Conservation (phyloP, 225 moss, liverwort and hornwort genomes). For the Neckera pumila region DNA sequence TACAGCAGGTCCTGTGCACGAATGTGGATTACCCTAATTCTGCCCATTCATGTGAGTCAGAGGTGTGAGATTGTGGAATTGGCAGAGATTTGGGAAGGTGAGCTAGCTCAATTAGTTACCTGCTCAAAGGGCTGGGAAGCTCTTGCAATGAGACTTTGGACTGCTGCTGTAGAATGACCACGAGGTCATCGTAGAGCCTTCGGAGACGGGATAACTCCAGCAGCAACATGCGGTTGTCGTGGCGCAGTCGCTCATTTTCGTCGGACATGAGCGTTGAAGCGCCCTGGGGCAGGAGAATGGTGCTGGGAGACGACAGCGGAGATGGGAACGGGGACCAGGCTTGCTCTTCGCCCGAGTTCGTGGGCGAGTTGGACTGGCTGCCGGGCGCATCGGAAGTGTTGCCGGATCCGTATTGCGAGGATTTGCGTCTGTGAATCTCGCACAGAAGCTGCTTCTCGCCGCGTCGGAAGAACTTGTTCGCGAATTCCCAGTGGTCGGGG, state of each 20-base stretch:
- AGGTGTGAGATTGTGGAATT: neutral
- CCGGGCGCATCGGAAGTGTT: slow-evolving; percentile 32
- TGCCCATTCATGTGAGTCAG: slow-evolving; percentile 7
- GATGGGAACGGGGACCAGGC: slow-evolving; percentile 71
- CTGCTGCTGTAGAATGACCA: slow-evolving; percentile 64
- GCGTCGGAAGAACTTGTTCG: slow-evolving; percentile 65
- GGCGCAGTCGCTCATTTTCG: slow-evolving; percentile 63
- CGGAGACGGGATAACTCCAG: slow-evolving; percentile 58
- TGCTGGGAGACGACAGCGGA: slow-evolving; percentile 53
- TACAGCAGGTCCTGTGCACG: slow-evolving; percentile 7
- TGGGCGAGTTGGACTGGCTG: slow-evolving; percentile 55
- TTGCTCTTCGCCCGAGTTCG: slow-evolving; percentile 64
- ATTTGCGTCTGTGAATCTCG: slow-evolving; percentile 69
- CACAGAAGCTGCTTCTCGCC: slow-evolving; percentile 70
- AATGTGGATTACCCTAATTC: neutral
- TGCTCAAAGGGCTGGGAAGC: slow-evolving; percentile 24
- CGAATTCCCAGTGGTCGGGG: slow-evolving; percentile 85
- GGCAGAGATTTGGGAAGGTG: neutral
- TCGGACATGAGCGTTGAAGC: slow-evolving; percentile 43
- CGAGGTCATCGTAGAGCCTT: slow-evolving; percentile 60
- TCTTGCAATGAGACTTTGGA: slow-evolving; percentile 55
- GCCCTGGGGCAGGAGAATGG: slow-evolving; percentile 32
- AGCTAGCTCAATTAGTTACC: neutral
- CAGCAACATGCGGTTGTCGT: slow-evolving; percentile 63
- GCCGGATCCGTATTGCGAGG: slow-evolving; percentile 45